Percentiles rank a stretch among this genome's conserved stretches.
Evolutionary conservation across 441 rosid species (phyloP).

Genomic region (Mallotus repandus): DNA sequence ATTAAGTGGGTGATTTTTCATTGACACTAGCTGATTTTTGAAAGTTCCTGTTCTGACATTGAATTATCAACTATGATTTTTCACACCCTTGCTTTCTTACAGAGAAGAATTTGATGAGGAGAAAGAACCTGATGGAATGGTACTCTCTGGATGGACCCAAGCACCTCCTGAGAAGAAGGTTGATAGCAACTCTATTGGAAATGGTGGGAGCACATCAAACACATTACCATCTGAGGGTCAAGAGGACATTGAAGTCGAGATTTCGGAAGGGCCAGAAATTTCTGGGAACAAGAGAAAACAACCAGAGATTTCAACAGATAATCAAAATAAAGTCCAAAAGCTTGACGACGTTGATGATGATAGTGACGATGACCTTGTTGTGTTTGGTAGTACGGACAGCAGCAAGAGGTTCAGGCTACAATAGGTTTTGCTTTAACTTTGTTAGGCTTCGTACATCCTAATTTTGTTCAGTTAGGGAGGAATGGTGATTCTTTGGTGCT

Average conservation of each 20-base stretch:
- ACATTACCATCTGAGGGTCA: constrained; percentile 27
- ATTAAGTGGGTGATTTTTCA: neutral
- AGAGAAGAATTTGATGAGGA: constrained; percentile 96
- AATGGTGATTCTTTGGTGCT: constrained; percentile 51
- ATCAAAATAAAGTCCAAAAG: constrained; percentile 45
- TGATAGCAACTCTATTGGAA: constrained; percentile 41
- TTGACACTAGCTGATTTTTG: neutral
- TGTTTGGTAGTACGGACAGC: constrained; percentile 31
- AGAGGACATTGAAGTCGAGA: constrained; percentile 30
- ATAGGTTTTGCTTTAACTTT: constrained; percentile 28
- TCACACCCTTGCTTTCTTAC: constrained; percentile 18
- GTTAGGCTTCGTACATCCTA: constrained; percentile 33
- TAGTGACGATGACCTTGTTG: constrained; percentile 45
- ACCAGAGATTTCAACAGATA: constrained; percentile 32
- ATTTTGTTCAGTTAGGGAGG: constrained; percentile 46
- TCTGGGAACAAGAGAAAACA: constrained; percentile 62
- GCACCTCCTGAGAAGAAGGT: constrained; percentile 48
- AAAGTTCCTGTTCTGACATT: neutral
- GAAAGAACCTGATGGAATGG: constrained; percentile 96
- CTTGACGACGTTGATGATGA: constrained; percentile 56
- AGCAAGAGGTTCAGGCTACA: constrained; percentile 55
- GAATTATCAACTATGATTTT: neutral
- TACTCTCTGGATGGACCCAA: constrained; percentile 84
- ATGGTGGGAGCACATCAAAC: constrained; percentile 45
- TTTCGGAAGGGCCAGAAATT: constrained; percentile 36